Percentiles rank a stretch among this genome's conserved stretches.
phyloP scores from a whole-genome alignment of 768 basidiomycete species.

The Auriscalpium microsporum region DNA sequence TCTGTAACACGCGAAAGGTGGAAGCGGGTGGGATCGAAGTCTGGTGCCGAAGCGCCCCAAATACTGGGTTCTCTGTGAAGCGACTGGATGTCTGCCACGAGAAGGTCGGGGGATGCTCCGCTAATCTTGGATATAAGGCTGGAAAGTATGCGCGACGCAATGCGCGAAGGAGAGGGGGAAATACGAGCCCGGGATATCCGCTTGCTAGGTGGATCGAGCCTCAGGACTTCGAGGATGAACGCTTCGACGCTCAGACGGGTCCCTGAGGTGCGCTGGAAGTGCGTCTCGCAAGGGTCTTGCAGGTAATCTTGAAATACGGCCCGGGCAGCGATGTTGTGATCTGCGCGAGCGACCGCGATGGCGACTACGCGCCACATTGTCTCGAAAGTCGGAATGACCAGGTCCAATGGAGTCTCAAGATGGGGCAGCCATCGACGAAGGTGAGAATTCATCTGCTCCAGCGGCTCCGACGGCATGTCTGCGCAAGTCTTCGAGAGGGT shows the following conservation, averaged over 20 bases:
- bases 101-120: neutral
- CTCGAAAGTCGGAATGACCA: conserved; percentile 53
- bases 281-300: conserved; percentile 19
- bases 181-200: conserved; percentile 29
- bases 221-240: conserved; percentile 36
- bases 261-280: conserved; percentile 21
- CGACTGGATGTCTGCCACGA: conserved; percentile 19
- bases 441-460: conserved; percentile 27
- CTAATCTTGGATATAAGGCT: neutral
- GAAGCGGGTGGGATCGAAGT: conserved; percentile 37
- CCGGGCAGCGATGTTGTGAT: conserved; percentile 20
- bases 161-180: neutral
- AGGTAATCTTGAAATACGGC: conserved; percentile 31
- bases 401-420: conserved; percentile 37
- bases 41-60: conserved; percentile 29
- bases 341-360: conserved; percentile 29
- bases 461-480: conserved; percentile 23
- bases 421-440: conserved; percentile 34
- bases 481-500: conserved; percentile 31
- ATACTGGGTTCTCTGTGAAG: conserved; percentile 20
- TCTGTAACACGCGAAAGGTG: conserved; percentile 22
- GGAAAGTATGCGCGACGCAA: neutral
- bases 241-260: conserved; percentile 26
- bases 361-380: conserved; percentile 56
- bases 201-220: conserved; percentile 43